Evolutionary conservation across 352 stramenopile genomes (phyloP), one percentile per base, ranked within the genome.

Genomic region (Phytopythium mirpurense): DNA sequence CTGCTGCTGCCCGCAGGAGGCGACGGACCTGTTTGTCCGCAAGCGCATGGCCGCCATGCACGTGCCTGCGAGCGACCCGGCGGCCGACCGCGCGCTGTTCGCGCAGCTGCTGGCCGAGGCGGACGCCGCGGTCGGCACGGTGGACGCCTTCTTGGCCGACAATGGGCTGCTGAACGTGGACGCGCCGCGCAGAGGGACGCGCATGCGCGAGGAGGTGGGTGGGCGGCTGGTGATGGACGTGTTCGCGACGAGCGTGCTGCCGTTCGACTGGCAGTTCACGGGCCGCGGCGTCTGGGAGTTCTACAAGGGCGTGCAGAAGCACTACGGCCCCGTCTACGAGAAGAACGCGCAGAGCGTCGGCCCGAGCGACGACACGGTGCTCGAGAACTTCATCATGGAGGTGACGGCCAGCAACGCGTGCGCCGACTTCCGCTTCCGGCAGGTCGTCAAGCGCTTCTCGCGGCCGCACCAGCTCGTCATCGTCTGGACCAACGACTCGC

Each of bases 401-500:
- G 57, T 73, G 54, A 60, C 56, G 57, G 54, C 54, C 19, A 73
- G 70, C 43, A 67, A 68, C 7, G 70, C 62, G 0, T 60, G 40
- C 3, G 61, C 57, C 43, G 61, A 70, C 23, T 73, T 73, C 37
- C 64, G 65, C 42, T 56, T 70, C 29, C 62, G 64, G 26, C 65
- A 73, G 34, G 65, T 67, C 35, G 40, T 70, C n/a, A 62, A 62
- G 36, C 54, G 59, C 14, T 65, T 65, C 44, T 37, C 64, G 12
- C 69, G 80, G 42, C 52, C 77, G 56, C 60, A 78, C 23, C 76
- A 72, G 24, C 65, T 84, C 19, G 71, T 87, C 16, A 68, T 87
- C 27, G 67, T 81, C 27, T 87, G 73, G 73, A 69, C 61, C 18
- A 70, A 74, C 21, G 63, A 74, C 56, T 70, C 81, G 56, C 59